Conservation (phyloP, 768 basidiomycete species). For the Cantharellus cinnabarinus region DNA sequence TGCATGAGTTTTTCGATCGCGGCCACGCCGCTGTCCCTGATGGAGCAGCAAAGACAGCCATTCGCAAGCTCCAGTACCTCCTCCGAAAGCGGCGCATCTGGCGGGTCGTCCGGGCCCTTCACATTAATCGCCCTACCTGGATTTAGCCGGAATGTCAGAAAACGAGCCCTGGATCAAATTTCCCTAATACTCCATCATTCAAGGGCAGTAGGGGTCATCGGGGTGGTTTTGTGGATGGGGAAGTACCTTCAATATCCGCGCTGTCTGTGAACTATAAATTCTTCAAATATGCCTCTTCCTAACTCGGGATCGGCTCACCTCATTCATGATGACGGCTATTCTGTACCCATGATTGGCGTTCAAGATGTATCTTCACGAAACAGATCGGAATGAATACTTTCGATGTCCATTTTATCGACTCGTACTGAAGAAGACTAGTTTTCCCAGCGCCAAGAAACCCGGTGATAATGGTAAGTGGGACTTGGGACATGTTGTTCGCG, state of each 20-base stretch:
- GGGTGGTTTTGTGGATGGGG: background rate
- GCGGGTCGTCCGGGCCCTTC: conserved; percentile 28
- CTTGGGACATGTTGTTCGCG: conserved; percentile 11
- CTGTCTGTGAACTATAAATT: conserved; percentile 63
- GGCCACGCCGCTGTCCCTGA: conserved; percentile 81
- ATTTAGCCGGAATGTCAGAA: background rate
- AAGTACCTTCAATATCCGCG: conserved; percentile 79
- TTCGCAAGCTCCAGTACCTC: conserved; percentile 87
- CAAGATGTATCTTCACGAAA: conserved; percentile 38
- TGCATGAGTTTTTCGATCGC: conserved; percentile 87
- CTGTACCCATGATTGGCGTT: conserved; percentile 87
- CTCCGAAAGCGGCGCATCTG: conserved; percentile 45
- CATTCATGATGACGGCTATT: conserved; percentile 97
- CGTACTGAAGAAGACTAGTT: conserved; percentile 70
- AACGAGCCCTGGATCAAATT: background rate
- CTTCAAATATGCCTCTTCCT: background rate
- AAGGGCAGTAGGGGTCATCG: too few species aligned
- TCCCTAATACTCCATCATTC: background rate
- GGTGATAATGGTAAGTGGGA: conserved; percentile 85
- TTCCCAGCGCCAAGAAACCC: conserved; percentile 87
- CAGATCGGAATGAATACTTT: background rate
- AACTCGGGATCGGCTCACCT: conserved; percentile 15
- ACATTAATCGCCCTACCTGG: conserved; percentile 68
- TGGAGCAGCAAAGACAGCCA: conserved; percentile 95
- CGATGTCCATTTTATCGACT: conserved; percentile 1